Percentiles rank a stretch among this genome's conserved stretches.
phyloP scores from a whole-genome alignment of 2,329 filamentous ascomycete species.

The Apiospora malaysiana region DNA sequence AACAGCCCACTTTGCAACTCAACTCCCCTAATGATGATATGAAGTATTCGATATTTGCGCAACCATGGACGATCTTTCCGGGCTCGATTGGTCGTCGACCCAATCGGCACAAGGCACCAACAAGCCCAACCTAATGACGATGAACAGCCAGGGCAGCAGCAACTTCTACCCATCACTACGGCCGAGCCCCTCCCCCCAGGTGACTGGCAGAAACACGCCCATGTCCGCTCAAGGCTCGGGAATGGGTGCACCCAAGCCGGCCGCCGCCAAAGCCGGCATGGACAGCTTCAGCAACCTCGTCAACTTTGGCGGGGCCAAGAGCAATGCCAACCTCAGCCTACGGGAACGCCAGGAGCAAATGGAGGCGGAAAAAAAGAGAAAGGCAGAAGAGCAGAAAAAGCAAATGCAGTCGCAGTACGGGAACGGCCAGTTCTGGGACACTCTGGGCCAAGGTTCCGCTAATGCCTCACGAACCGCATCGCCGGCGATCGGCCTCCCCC shows the following conservation, averaged over 20 bases:
- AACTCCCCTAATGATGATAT: constrained; percentile 33
- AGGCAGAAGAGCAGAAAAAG: constrained; percentile 75
- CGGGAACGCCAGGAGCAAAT: constrained; percentile 77
- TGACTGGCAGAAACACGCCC: constrained; percentile 63
- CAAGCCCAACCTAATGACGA: constrained; percentile 32
- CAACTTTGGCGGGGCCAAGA: constrained; percentile 65
- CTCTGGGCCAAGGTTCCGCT: constrained; percentile 61
- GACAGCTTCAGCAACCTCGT: constrained; percentile 84
- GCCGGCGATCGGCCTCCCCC: constrained; percentile 40
- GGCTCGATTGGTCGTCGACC: constrained; percentile 42
- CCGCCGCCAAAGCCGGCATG: constrained; percentile 56
- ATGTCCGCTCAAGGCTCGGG: constrained; percentile 57
- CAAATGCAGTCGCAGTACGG: constrained; percentile 81
- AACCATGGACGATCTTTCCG: constrained; percentile 43
- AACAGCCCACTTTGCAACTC: constrained; percentile 9
- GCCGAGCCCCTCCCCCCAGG: constrained; percentile 61
- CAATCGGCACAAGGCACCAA: constrained; percentile 31
- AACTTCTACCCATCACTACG: constrained; percentile 50
- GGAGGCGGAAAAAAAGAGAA: constrained; percentile 68
- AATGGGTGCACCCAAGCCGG: constrained; percentile 48
- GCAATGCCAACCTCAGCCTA: constrained; percentile 74
- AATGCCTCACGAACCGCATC: constrained; percentile 54
- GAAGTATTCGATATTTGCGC: constrained; percentile 26
- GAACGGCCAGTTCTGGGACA: constrained; percentile 77
- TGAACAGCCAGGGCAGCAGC: constrained; percentile 37